A percentile compares a stretch with the other conserved stretches of the same genome.
Evolutionary conservation across 2,329 filamentous ascomycete genomes (phyloP).

Genomic region (Hymenoscyphus scutula): DNA sequence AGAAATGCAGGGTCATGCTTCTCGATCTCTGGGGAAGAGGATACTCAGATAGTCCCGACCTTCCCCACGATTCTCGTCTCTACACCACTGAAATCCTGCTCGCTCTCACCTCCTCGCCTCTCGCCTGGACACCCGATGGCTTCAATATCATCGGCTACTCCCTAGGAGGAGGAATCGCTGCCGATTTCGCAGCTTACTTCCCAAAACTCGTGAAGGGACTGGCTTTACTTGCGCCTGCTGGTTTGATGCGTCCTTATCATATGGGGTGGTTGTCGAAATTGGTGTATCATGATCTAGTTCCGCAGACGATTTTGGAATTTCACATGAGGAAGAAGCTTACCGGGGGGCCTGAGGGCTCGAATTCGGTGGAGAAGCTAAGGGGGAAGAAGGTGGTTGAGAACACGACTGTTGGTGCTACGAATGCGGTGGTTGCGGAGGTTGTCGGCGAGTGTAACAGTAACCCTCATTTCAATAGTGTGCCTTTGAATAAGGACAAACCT

Average conservation of each 20-base stretch:
- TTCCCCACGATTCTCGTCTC: slow-evolving; percentile 61
- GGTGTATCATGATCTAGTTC: slow-evolving; percentile 54
- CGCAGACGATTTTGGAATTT: slow-evolving; percentile 43
- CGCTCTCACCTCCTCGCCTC: slow-evolving; percentile 59
- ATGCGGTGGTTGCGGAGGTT: slow-evolving; percentile 20
- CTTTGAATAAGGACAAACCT: slow-evolving; percentile 22
- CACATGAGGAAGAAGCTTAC: slow-evolving; percentile 17
- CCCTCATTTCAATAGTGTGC: slow-evolving; percentile 22
- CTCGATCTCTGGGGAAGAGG: slow-evolving; percentile 78
- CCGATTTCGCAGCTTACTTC: slow-evolving; percentile 68
- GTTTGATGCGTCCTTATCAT: slow-evolving; percentile 61
- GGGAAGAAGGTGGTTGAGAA: slow-evolving; percentile 9
- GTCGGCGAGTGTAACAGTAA: slow-evolving; percentile 20
- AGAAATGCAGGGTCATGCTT: slow-evolving; percentile 74
- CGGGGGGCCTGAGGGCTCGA: slow-evolving; percentile 5
- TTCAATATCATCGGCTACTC: slow-evolving; percentile 79
- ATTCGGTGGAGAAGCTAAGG: background rate
- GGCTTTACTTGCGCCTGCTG: slow-evolving; percentile 75
- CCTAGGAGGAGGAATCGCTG: slow-evolving; percentile 71
- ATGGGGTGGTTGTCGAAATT: slow-evolving; percentile 50
- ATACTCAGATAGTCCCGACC: slow-evolving; percentile 65
- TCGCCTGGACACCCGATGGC: slow-evolving; percentile 51
- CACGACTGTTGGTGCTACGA: slow-evolving; percentile 14
- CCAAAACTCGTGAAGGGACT: slow-evolving; percentile 66
- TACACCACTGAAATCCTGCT: slow-evolving; percentile 66